A percentile compares a stretch with the other conserved stretches of the same genome.
Conservation (phyloP, 768 basidiomycete genomes). For the Lactarius hatsudake region DNA sequence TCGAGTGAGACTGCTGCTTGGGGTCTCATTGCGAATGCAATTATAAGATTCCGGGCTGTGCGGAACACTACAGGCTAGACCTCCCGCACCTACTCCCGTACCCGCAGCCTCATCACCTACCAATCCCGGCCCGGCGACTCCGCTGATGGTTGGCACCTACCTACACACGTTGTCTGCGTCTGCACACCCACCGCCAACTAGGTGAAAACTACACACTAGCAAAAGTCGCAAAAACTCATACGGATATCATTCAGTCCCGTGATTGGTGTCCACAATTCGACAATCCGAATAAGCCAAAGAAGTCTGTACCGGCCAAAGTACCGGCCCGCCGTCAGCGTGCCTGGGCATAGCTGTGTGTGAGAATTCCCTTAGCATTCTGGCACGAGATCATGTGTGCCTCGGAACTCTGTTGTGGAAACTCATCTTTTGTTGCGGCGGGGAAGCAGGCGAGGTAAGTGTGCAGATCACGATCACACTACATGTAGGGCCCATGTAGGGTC, state of each 20-base stretch:
- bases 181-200: background rate
- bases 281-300: background rate
- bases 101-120: background rate
- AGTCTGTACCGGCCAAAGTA: background rate
- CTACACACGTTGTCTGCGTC: too few species aligned
- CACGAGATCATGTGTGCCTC: too few species aligned
- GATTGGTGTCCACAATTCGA: background rate
- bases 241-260: background rate
- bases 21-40: background rate
- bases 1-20: background rate
- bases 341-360: too few species aligned
- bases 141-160: too few species aligned
- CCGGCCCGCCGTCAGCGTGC: background rate
- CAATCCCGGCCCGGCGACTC: background rate
- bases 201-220: too few species aligned
- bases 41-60: background rate
- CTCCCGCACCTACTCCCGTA: too few species aligned
- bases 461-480: background rate
- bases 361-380: too few species aligned
- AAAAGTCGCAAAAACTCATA: too few species aligned
- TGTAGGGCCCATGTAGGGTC: slow-evolving; percentile 21
- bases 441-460: background rate
- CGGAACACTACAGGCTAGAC: background rate
- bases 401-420: too few species aligned
- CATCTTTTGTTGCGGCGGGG: too few species aligned